Evolutionary conservation across 108 stramenopile genomes (phyloP).

Genomic region (Fragilaria crotonensis): DNA sequence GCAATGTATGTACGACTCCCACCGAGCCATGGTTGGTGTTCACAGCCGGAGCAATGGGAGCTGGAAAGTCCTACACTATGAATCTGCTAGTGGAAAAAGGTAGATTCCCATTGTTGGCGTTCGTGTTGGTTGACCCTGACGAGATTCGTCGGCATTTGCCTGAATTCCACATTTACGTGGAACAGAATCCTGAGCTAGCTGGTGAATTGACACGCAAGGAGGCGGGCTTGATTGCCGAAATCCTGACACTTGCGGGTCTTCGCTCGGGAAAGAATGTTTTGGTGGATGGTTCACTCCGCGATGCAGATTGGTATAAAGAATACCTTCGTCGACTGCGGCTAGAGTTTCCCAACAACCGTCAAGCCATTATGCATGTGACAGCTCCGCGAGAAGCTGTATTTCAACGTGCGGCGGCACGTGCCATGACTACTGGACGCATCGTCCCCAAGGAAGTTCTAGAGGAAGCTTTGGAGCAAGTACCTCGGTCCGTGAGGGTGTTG

Average conservation of each 20-base stretch:
- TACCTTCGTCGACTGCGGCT: slow-evolving; percentile 58
- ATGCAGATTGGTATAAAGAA: slow-evolving; percentile 67
- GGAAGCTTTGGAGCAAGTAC: slow-evolving; percentile 67
- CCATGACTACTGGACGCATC: slow-evolving; percentile 57
- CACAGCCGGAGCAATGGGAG: slow-evolving; percentile 90
- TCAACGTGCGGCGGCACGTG: slow-evolving; percentile 60
- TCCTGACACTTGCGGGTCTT: slow-evolving; percentile 73
- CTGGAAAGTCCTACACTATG: slow-evolving; percentile 79
- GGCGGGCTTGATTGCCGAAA: slow-evolving; percentile 71
- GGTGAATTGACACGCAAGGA: slow-evolving; percentile 78
- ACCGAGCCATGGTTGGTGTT: slow-evolving; percentile 85
- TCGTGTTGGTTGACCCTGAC: slow-evolving; percentile 85
- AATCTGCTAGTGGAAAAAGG: slow-evolving; percentile 43
- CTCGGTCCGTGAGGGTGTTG: slow-evolving; percentile 55
- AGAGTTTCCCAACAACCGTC: slow-evolving; percentile 65
- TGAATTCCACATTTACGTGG: slow-evolving; percentile 67
- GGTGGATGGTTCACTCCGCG: slow-evolving; percentile 77
- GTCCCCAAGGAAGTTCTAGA: slow-evolving; percentile 65
- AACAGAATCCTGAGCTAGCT: slow-evolving; percentile 47
- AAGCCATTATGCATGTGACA: slow-evolving; percentile 76
- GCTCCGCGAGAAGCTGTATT: slow-evolving; percentile 66
- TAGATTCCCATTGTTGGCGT: slow-evolving; percentile 71
- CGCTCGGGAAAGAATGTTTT: slow-evolving; percentile 69
- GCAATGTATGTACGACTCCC: slow-evolving; percentile 61
- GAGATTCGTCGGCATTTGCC: slow-evolving; percentile 67